Conservation (phyloP, 441 rosid genomes). For the Gossypium trilobum region DNA sequence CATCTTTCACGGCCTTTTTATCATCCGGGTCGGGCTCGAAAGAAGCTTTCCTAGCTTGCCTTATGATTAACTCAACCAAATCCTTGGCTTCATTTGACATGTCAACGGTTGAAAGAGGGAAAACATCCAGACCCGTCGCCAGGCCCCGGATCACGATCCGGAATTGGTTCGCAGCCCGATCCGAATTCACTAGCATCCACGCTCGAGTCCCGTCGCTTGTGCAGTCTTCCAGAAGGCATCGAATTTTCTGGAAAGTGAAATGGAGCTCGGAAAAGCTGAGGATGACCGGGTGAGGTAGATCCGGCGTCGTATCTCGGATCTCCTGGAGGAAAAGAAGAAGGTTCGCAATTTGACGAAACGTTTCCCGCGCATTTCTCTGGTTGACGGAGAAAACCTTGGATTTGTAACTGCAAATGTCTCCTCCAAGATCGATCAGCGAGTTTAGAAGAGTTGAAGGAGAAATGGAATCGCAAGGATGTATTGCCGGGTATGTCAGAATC, state of each 20-base stretch:
- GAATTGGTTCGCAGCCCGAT: constrained; percentile 41
- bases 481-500: constrained; percentile 57
- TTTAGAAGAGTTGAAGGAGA: constrained; percentile 42
- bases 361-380: constrained; percentile 34
- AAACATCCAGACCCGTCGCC: constrained; percentile 46
- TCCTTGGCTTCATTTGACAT: constrained; percentile 47
- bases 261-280: constrained; percentile 65
- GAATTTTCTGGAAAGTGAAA: constrained; percentile 48
- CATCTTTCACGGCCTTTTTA: constrained; percentile 24
- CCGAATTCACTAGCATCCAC: constrained; percentile 52
- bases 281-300: constrained; percentile 23
- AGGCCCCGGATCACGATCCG: constrained; percentile 39
- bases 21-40: constrained; percentile 40
- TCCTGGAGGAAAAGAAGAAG: constrained; percentile 46
- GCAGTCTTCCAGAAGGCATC: constrained; percentile 52
- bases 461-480: constrained; percentile 41
- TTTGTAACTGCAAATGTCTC: constrained; percentile 33
- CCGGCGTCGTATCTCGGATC: constrained; percentile 21
- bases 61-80: constrained; percentile 33
- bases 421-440: constrained; percentile 40
- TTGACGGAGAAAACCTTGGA: constrained; percentile 35
- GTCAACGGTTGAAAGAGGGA: constrained; percentile 35
- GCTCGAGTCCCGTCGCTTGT: constrained; percentile 49
- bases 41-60: constrained; percentile 44
- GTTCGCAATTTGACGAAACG: constrained; percentile 45